Percentiles rank a stretch among this genome's conserved stretches.
Evolutionary conservation across 768 basidiomycete species (phyloP).

Genomic region (Naganishia randhawae): DNA sequence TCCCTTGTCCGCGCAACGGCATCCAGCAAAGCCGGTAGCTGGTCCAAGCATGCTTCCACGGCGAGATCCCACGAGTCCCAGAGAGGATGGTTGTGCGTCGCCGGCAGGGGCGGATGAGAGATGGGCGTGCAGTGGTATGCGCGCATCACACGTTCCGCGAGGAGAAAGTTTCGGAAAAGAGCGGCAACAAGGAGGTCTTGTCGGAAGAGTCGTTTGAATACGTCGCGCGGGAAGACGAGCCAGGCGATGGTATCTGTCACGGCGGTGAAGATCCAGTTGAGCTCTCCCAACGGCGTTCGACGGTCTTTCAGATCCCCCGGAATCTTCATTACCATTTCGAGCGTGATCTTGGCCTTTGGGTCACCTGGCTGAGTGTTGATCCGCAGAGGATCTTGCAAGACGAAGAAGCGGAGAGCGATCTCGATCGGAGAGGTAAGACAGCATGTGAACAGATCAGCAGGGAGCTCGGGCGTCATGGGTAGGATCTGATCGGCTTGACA

Average conservation of each 20-base stretch:
- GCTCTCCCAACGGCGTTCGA: conserved; percentile 89
- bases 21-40: conserved; percentile 75
- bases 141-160: conserved; percentile 97
- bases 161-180: conserved; percentile 91
- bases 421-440: conserved; percentile 98
- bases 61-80: conserved; percentile 99
- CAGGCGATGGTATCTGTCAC: conserved; percentile 99
- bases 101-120: conserved; percentile 81
- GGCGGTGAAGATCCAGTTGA: conserved; percentile 99
- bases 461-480: conserved; percentile 91
- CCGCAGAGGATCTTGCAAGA: conserved; percentile 72
- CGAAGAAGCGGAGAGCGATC: conserved; percentile 83
- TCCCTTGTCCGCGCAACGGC: conserved; percentile 44
- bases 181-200: conserved; percentile 95
- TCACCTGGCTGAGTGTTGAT: conserved; percentile 65
- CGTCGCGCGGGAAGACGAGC: conserved; percentile 90
- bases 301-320: conserved; percentile 96
- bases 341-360: conserved; percentile 50
- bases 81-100: conserved; percentile 92
- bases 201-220: conserved; percentile 88
- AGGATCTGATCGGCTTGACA: conserved; percentile 86
- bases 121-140: conserved; percentile 95
- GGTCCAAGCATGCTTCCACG: conserved; percentile 85
- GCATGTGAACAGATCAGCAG: conserved; percentile 94
- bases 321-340: conserved; percentile 89